Conservation (phyloP, 2,329 filamentous ascomycete genomes). For the Alternaria gansuensis region DNA sequence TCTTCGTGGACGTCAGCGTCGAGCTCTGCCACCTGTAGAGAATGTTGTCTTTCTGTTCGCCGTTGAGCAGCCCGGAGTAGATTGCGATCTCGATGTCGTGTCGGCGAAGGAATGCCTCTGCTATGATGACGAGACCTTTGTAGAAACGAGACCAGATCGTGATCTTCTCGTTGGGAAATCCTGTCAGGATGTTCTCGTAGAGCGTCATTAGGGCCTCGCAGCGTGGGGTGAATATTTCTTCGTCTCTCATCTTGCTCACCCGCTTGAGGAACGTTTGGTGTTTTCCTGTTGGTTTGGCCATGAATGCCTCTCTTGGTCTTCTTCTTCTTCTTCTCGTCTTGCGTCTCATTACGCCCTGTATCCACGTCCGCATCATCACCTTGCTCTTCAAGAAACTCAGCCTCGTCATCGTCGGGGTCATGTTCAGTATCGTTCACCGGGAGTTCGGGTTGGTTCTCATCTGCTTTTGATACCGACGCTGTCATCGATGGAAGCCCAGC, state of each 20-base stretch:
- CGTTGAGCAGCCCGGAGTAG: background rate
- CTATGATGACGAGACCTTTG: background rate
- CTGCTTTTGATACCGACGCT: too few species aligned
- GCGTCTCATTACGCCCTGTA: background rate
- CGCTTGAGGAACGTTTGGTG: background rate
- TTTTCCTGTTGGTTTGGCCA: background rate
- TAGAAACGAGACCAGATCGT: background rate
- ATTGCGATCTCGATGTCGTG: rapidly evolving
- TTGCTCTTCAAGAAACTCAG: too few species aligned
- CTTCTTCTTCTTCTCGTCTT: background rate
- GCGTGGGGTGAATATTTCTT: background rate
- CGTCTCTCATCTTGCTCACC: background rate
- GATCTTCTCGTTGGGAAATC: background rate
- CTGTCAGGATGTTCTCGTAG: background rate
- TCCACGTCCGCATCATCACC: background rate
- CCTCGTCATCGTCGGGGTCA: too few species aligned
- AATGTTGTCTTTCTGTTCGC: background rate
- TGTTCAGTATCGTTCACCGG: too few species aligned
- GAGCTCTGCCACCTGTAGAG: background rate
- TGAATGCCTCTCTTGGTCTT: background rate
- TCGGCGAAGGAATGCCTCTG: background rate
- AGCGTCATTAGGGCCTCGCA: background rate
- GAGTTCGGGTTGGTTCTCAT: too few species aligned
- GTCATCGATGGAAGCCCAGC: background rate
- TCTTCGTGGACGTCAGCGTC: background rate